These are phyloP conservation scores for Coniochaeta ligniaria DNA, from an alignment of 2,329 filamentous ascomycete genomes.

Conservation along the genomic window DNA sequence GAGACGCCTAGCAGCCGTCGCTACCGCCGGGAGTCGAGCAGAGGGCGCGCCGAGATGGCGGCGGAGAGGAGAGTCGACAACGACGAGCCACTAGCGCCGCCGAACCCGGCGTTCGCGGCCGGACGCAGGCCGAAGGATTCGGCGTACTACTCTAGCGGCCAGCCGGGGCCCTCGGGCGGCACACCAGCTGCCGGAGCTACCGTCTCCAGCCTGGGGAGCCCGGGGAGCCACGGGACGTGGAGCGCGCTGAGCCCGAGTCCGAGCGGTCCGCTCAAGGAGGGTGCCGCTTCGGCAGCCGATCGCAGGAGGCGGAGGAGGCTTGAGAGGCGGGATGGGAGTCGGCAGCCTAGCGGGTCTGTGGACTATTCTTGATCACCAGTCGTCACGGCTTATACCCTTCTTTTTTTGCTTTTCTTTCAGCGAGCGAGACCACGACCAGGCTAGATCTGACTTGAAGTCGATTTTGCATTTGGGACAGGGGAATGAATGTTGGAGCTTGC, in stretches of 20 bases:
- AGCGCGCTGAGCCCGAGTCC: conserved; percentile 43
- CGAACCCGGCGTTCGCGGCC: conserved; percentile 49
- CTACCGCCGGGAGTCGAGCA: conserved; percentile 48
- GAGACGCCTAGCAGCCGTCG: conserved; percentile 42
- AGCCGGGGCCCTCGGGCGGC: conserved; percentile 32
- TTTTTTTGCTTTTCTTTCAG: background rate
- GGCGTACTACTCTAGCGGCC: conserved; percentile 53
- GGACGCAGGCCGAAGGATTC: conserved; percentile 49
- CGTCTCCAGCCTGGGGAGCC: conserved; percentile 39
- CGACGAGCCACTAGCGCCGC: conserved; percentile 42
- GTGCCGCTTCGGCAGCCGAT: conserved; percentile 32
- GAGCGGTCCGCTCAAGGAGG: conserved; percentile 28
- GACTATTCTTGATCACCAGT: conserved; percentile 10
- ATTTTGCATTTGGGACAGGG: background rate
- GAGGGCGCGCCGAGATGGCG: conserved; percentile 35
- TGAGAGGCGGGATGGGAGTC: conserved; percentile 40
- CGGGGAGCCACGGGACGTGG: conserved; percentile 42
- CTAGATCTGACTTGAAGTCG: background rate
- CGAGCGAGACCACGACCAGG: background rate
- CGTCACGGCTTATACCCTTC: background rate
- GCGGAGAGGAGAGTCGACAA: conserved; percentile 36
- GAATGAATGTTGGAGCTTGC: background rate
- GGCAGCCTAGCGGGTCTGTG: conserved; percentile 20
- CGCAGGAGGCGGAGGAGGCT: conserved; percentile 49
- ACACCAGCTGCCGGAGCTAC: conserved; percentile 31